phyloP scores from a whole-genome alignment of 148 eudicot species.

The Amaranthus cruentus region DNA sequence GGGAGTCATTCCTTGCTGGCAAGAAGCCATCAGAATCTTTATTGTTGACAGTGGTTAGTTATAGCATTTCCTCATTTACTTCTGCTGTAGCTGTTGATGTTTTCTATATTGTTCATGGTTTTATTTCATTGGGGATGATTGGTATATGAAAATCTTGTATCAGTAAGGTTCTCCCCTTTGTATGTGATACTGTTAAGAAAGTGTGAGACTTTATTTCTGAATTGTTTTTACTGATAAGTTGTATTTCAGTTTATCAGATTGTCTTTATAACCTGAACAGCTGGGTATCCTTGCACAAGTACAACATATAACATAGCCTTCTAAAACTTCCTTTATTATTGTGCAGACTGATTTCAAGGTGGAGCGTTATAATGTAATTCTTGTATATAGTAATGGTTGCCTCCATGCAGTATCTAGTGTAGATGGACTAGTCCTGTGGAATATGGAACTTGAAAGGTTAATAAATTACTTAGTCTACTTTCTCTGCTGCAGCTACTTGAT shows the following conservation, averaged over 20 bases:
- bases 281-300: not conserved
- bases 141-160: not conserved
- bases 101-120: not conserved
- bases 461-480: conserved; percentile 11
- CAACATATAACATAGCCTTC: not conserved
- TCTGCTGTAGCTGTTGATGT: not conserved
- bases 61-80: not conserved
- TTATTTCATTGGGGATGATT: not conserved
- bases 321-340: conserved; percentile 12
- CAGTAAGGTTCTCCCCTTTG: not conserved
- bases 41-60: conserved; percentile 68
- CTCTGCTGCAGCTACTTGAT: not conserved
- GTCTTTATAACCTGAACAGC: not conserved
- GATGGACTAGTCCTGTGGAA: conserved; percentile 87
- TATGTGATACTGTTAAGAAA: conserved; percentile 1
- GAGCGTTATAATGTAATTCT: conserved; percentile 62
- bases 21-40: conserved; percentile 57
- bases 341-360: conserved; percentile 66
- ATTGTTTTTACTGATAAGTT: not conserved
- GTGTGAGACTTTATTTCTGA: not conserved
- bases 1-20: conserved; percentile 81
- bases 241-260: not conserved
- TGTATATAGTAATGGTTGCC: conserved; percentile 64
- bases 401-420: conserved; percentile 86
- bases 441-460: conserved; percentile 71